A percentile compares a stretch with the other conserved stretches of the same genome.
phyloP scores from a whole-genome alignment of 2,329 filamentous ascomycete genomes.

The Epichloe sibirici region DNA sequence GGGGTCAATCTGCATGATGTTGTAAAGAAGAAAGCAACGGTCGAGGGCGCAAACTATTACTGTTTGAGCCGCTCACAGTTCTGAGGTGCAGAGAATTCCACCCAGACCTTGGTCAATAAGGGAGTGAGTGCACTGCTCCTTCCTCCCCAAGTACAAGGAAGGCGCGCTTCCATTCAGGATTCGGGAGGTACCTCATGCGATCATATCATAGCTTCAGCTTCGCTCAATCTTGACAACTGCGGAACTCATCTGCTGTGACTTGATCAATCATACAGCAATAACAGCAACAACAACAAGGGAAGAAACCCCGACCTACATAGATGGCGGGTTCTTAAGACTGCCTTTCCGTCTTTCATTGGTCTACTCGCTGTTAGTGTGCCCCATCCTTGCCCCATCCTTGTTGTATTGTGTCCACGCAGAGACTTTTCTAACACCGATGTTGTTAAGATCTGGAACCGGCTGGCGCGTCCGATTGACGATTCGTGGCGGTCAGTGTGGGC shows the following conservation, averaged over 20 bases:
- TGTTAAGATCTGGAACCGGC: background rate
- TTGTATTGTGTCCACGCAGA: background rate
- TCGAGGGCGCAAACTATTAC: too few relatives aligned
- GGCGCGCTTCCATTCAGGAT: background rate
- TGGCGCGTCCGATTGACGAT: background rate
- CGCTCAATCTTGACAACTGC: too few relatives aligned
- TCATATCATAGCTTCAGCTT: background rate
- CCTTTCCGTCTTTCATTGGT: background rate
- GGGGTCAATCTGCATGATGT: background rate
- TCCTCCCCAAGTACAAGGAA: background rate
- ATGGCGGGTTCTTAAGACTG: too few relatives aligned
- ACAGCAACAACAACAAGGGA: too few relatives aligned
- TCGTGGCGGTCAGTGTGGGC: constrained; percentile 1
- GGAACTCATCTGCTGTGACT: too few relatives aligned
- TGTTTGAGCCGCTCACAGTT: too few relatives aligned
- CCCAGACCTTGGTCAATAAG: too few relatives aligned
- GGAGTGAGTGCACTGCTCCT: background rate
- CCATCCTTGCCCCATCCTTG: too few relatives aligned
- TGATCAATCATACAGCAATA: too few relatives aligned
- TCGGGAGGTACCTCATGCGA: background rate
- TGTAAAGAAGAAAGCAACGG: too few relatives aligned
- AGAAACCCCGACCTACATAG: too few relatives aligned
- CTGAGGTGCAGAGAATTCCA: too few relatives aligned
- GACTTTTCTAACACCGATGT: background rate
- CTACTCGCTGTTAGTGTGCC: background rate